phyloP scores from a whole-genome alignment of 2,329 filamentous ascomycete genomes.

The Tolypocladium paradoxum region DNA sequence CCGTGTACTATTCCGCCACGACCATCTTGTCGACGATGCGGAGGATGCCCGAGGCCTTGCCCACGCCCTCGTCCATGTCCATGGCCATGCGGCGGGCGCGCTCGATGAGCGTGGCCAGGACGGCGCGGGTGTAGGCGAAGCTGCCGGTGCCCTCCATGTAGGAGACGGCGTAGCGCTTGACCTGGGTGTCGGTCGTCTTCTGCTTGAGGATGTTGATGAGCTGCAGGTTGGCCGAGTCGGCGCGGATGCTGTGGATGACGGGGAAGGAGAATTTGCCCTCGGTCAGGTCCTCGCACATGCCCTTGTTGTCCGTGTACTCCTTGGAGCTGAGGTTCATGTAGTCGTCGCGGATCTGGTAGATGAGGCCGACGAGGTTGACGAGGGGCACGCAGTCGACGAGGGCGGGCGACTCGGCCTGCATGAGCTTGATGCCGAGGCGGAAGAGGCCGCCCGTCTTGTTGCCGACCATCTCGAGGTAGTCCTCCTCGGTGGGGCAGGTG shows the following conservation, averaged over 20 bases:
- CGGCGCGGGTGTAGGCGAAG: slow-evolving; percentile 72
- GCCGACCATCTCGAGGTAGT: slow-evolving; percentile 89
- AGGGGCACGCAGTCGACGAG: slow-evolving; percentile 67
- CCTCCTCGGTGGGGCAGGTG: slow-evolving; percentile 74
- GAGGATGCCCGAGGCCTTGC: slow-evolving; percentile 46
- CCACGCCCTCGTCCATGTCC: slow-evolving; percentile 51
- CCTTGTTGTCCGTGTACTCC: slow-evolving; percentile 82
- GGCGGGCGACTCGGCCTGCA: slow-evolving; percentile 61
- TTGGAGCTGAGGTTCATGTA: slow-evolving; percentile 73
- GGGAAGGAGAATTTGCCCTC: slow-evolving; percentile 97
- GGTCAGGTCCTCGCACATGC: slow-evolving; percentile 87
- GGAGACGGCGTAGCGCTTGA: slow-evolving; percentile 80
- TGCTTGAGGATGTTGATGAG: slow-evolving; percentile 89
- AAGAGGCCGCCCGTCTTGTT: slow-evolving; percentile 89
- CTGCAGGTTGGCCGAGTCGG: slow-evolving; percentile 62
- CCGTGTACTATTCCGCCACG: slow-evolving; percentile 8
- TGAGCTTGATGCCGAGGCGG: slow-evolving; percentile 72
- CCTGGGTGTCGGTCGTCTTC: slow-evolving; percentile 73
- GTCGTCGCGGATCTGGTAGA: slow-evolving; percentile 89
- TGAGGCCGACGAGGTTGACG: slow-evolving; percentile 72
- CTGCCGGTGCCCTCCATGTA: slow-evolving; percentile 89
- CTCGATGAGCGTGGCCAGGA: slow-evolving; percentile 51
- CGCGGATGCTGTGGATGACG: slow-evolving; percentile 83
- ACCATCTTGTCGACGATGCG: slow-evolving; percentile 60
- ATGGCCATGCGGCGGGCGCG: slow-evolving; percentile 53